Percentiles rank a stretch among this genome's conserved stretches.
phyloP scores from a whole-genome alignment of 169 alveolate species.

The Eimeria necatrix region DNA sequence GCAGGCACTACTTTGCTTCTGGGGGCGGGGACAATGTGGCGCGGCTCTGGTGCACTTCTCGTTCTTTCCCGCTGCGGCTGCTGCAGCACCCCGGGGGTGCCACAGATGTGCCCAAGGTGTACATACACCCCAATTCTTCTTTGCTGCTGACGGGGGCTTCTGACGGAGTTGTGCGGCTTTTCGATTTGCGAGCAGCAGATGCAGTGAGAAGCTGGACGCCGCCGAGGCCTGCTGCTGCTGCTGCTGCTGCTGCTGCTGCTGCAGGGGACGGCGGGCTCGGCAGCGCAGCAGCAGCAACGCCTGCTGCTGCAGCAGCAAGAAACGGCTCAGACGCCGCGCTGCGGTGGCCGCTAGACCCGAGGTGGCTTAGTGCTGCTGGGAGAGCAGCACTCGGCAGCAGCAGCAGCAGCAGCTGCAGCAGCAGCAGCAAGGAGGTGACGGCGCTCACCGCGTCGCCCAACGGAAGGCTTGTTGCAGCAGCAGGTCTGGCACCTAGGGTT shows the following conservation, averaged over 20 bases:
- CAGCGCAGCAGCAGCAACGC: conserved; percentile 38
- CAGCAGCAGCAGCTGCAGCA: conserved; percentile 17
- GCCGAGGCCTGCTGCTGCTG: not conserved
- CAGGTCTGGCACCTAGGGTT: not conserved
- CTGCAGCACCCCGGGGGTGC: conserved; percentile 71
- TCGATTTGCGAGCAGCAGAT: conserved; percentile 72
- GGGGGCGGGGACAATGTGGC: conserved; percentile 70
- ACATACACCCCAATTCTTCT: conserved; percentile 70
- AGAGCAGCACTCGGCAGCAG: conserved; percentile 41
- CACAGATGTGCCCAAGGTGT: conserved; percentile 53
- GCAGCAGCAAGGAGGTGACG: not conserved
- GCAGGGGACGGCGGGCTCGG: not conserved
- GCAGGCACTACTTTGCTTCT: conserved; percentile 77
- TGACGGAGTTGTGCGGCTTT: conserved; percentile 61
- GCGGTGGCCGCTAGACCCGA: conserved; percentile 4
- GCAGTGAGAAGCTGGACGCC: conserved; percentile 26
- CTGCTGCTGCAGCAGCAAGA: conserved; percentile 11
- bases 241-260: conserved; percentile 8
- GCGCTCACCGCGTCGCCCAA: conserved; percentile 62
- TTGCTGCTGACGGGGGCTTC: conserved; percentile 77
- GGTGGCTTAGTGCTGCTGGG: not conserved
- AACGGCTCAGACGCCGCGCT: not conserved
- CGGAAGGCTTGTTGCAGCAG: conserved; percentile 43
- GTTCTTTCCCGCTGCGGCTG: conserved; percentile 64
- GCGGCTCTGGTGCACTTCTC: conserved; percentile 78